Conservation (phyloP, 2,329 filamentous ascomycete species). For the Aspergillus costaricaensis region DNA sequence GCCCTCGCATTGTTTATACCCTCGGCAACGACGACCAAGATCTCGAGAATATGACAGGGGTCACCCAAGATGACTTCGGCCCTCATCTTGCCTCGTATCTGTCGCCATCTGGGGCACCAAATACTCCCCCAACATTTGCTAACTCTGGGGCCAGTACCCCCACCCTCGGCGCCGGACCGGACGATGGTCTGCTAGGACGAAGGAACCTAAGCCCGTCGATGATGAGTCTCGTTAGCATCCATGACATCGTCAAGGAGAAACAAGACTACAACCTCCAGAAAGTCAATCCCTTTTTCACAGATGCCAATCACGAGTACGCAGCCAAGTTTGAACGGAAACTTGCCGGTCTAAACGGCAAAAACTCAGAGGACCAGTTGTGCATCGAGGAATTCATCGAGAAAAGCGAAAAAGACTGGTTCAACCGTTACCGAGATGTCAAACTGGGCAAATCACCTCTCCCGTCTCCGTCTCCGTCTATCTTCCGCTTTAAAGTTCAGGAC, state of each 20-base stretch:
- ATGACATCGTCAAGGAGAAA: constrained; percentile 60
- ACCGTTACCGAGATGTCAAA: constrained; percentile 58
- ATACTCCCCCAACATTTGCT: neutral
- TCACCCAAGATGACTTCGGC: neutral
- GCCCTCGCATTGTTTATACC: neutral
- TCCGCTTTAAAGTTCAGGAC: constrained; percentile 40
- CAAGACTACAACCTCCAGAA: constrained; percentile 64
- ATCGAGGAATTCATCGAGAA: constrained; percentile 65
- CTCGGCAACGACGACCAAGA: neutral
- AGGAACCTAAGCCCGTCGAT: neutral
- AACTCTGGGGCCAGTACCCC: constrained; percentile 3
- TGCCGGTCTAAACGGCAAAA: constrained; percentile 57
- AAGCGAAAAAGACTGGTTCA: constrained; percentile 68
- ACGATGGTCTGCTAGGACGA: constrained; percentile 1
- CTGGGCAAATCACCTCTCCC: constrained; percentile 49
- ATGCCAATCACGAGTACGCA: constrained; percentile 62
- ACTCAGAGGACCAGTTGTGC: constrained; percentile 59
- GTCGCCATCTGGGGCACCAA: neutral
- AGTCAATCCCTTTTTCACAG: constrained; percentile 67
- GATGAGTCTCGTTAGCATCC: constrained; percentile 38
- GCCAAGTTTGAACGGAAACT: constrained; percentile 59
- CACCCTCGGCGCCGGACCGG: neutral
- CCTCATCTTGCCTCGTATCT: neutral
- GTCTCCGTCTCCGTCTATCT: constrained; percentile 37
- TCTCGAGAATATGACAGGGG: neutral